phyloP scores from a whole-genome alignment of 176 grass and related monocot genomes.

The Aegilops umbellulata region DNA sequence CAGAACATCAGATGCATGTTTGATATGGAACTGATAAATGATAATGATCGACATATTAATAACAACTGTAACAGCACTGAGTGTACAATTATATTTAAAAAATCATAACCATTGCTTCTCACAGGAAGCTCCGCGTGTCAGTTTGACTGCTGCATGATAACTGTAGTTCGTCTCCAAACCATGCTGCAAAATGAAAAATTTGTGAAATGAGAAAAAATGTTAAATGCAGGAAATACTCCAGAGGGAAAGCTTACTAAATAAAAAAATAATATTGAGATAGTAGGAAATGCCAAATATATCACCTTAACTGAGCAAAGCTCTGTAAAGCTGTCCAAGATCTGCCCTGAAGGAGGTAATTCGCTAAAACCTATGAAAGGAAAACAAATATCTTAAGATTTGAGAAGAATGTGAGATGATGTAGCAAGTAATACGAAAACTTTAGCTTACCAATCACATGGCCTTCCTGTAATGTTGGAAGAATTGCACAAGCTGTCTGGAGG shows the following conservation, averaged over 20 bases:
- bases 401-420: conserved; percentile 1
- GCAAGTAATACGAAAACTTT: conserved; percentile 1
- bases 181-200: conserved; percentile 44
- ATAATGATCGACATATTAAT: background rate
- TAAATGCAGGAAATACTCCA: background rate
- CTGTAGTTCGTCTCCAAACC: conserved; percentile 44
- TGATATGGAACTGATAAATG: background rate
- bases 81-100: background rate
- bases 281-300: conserved; percentile 19
- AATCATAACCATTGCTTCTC: conserved; percentile 59
- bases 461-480: conserved; percentile 66
- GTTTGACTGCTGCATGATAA: conserved; percentile 57
- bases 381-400: background rate
- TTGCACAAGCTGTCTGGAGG: conserved; percentile 49
- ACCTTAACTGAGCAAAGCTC: conserved; percentile 79
- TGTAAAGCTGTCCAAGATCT: conserved; percentile 59
- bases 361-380: conserved; percentile 51
- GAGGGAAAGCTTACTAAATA: conserved; percentile 2
- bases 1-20: conserved; percentile 11
- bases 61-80: conserved; percentile 1
- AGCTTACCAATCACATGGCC: conserved; percentile 69
- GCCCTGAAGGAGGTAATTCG: conserved; percentile 49
- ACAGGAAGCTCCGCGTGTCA: conserved; percentile 36
- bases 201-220: background rate
- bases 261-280: conserved; percentile 2